Base-by-base conservation (phyloP, 2,329 filamentous ascomycete species). In the Cladosporium velox region DNA sequence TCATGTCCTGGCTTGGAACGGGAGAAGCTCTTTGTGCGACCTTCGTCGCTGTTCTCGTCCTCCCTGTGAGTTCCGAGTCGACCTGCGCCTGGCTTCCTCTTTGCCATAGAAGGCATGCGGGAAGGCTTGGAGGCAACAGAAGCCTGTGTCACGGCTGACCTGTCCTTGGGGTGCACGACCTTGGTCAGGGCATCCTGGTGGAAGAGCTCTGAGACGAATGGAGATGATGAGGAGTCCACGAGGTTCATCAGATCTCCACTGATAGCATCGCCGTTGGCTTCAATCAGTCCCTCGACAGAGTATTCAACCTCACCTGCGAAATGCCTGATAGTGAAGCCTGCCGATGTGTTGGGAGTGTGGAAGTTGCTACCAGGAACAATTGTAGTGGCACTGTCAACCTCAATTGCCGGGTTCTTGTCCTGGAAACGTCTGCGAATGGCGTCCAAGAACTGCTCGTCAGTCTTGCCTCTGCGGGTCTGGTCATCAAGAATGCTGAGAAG, bases 271-370 rank as follows among this genome's bases (percentile, higher is more conserved):
- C 93, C 92, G 71, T 99, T 99, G 79, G 97, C 93, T 78, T 99
- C 95, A 2, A 98, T 86, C 26, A 99, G 82, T 5, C 92, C 92
- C 72, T 90, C 90, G 67, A 96, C 86, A 2, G 92, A 89, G 75
- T 99, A 99, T 68, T 99, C 95, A 5, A 99, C 92, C 76, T 98
- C 95, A 60, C 95, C 95, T 47, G 94, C 94, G 78, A 96, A 99
- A 78, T 99, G 95, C 78, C 91, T 93, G 65, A 99, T 89, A 0
- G 93, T 93, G 80, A 99, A 99, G 11, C 87, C 86, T 5, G 92
- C 90, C 0, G 91, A 85, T 0, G 87, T 85, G 78, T 96, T 96
- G 68, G 92, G 90, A 0, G 93, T 94, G 59, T 90, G 83, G 78
- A 97, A 97, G 77, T 97, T 97, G 81, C 91, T 95, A 61, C 93